Conservation (phyloP, 176 grass and related monocot genomes). For the Carex kokanica region DNA sequence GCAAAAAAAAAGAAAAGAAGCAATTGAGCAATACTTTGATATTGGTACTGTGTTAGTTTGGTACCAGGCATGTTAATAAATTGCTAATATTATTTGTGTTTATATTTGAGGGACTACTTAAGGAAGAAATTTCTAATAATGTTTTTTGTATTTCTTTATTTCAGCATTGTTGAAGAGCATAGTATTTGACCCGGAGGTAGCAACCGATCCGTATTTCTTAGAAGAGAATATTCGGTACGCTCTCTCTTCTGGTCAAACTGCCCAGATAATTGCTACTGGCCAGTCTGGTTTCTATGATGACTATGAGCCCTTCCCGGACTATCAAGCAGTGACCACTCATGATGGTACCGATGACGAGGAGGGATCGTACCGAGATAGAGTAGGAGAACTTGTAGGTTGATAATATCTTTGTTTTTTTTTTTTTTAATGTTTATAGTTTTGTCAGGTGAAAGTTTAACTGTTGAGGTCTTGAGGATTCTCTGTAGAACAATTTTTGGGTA, state of each 20-base stretch:
- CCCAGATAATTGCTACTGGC: constrained; percentile 57
- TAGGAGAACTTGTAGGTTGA: background rate
- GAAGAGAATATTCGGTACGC: constrained; percentile 48
- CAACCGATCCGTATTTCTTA: constrained; percentile 62
- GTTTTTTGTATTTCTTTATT: constrained; percentile 11
- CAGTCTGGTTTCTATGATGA: constrained; percentile 48
- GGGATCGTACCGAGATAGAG: background rate
- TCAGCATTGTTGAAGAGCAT: constrained; percentile 75
- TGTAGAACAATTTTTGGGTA: background rate
- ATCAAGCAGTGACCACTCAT: background rate
- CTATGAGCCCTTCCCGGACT: background rate
- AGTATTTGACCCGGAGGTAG: constrained; percentile 42
- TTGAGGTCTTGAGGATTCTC: background rate
- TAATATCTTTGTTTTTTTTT: background rate
- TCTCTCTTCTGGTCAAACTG: constrained; percentile 63
- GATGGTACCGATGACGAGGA: background rate
- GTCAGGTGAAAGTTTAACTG: background rate
- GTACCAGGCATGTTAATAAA: too few species aligned
- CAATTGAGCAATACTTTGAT: too few species aligned
- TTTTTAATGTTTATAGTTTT: background rate
- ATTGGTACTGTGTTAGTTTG: too few species aligned
- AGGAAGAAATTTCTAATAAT: background rate
- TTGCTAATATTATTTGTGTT: too few species aligned
- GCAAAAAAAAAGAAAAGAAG: too few species aligned
- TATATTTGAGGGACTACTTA: background rate